phyloP scores from a whole-genome alignment of 169 alveolate genomes.

The Plasmodium berghei region DNA sequence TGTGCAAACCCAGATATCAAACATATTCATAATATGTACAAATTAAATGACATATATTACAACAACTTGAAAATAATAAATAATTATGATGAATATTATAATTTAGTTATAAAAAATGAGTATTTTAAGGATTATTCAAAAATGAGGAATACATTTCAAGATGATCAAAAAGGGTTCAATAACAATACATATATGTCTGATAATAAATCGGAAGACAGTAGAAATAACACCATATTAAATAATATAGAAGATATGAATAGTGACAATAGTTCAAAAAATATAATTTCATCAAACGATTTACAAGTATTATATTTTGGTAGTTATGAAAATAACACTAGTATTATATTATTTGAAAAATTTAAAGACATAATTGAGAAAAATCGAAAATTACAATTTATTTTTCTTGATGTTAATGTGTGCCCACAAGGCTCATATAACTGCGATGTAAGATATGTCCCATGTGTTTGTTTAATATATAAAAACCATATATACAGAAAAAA shows the following conservation, averaged over 20 bases:
- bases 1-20: slow-evolving; percentile 28
- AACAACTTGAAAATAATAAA: slow-evolving; percentile 62
- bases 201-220: slow-evolving; percentile 8
- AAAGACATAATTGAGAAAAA: slow-evolving; percentile 66
- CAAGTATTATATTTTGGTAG: slow-evolving; percentile 70
- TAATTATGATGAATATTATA: slow-evolving; percentile 63
- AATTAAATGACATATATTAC: slow-evolving; percentile 49
- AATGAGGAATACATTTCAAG: slow-evolving; percentile 10
- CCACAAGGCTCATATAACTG: slow-evolving; percentile 72
- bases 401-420: slow-evolving; percentile 55
- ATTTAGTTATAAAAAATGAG: slow-evolving; percentile 61
- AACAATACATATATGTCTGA: not conserved
- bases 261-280: slow-evolving; percentile 38
- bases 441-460: slow-evolving; percentile 58
- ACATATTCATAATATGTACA: slow-evolving; percentile 54
- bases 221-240: slow-evolving; percentile 6
- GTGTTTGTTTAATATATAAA: slow-evolving; percentile 56
- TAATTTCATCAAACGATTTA: slow-evolving; percentile 53
- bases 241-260: slow-evolving; percentile 14
- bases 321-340: slow-evolving; percentile 64
- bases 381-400: slow-evolving; percentile 63
- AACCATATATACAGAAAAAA: slow-evolving; percentile 67
- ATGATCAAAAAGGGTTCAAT: not conserved
- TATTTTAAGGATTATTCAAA: slow-evolving; percentile 61
- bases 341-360: slow-evolving; percentile 59